These are phyloP conservation scores for Teunomyces cretensis DNA, from an alignment of 805 yeast genomes.

Conservation along the genomic window DNA sequence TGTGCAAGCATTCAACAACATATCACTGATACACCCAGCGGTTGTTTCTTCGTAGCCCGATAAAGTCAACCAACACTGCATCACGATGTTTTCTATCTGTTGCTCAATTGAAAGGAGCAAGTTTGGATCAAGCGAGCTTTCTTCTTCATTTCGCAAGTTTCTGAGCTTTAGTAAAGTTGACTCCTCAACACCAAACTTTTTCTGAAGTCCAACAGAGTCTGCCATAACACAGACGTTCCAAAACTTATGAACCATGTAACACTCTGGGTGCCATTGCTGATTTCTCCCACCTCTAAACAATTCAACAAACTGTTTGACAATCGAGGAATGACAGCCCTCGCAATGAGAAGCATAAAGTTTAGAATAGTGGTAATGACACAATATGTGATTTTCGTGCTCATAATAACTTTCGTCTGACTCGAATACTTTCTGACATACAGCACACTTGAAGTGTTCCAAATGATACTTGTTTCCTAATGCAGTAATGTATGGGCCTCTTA, in stretches of 20 bases:
- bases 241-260: constrained; percentile 95
- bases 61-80: constrained; percentile 80
- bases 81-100: constrained; percentile 55
- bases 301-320: constrained; percentile 92
- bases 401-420: constrained; percentile 90
- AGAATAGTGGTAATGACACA: constrained; percentile 93
- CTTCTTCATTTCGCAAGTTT: constrained; percentile 7
- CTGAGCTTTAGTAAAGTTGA: constrained; percentile 11
- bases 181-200: constrained; percentile 12
- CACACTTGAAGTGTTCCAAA: constrained; percentile 92
- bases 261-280: constrained; percentile 99
- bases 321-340: constrained; percentile 90
- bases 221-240: constrained; percentile 86
- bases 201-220: constrained; percentile 51
- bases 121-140: constrained; percentile 36
- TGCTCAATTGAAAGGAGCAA: constrained; percentile 60
- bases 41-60: constrained; percentile 89
- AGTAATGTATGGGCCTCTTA: constrained; percentile 90
- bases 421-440: constrained; percentile 79
- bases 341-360: constrained; percentile 81
- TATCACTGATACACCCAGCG: constrained; percentile 85
- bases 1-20: constrained; percentile 81
- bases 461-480: constrained; percentile 92
- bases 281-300: constrained; percentile 85
- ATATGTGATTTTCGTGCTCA: constrained; percentile 79